A percentile compares a stretch with the other conserved stretches of the same genome.
phyloP scores from a whole-genome alignment of 768 basidiomycete genomes.

The Leccinum sublutescens region DNA sequence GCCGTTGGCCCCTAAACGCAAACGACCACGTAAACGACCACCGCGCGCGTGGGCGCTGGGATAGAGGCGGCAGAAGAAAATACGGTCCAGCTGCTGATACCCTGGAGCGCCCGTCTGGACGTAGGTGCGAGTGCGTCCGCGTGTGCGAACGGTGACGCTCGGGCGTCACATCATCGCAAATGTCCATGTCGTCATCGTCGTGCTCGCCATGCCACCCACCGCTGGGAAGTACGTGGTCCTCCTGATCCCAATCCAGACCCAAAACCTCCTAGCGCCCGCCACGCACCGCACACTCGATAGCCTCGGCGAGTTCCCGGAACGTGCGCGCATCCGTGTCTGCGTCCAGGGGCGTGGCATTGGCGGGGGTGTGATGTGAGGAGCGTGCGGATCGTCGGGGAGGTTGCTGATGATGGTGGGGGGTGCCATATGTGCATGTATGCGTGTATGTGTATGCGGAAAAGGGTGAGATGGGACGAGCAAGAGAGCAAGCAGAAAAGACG shows the following conservation, averaged over 20 bases:
- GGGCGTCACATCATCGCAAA: background rate
- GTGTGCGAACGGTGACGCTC: background rate
- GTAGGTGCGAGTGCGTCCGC: background rate
- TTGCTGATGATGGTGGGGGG: conserved; percentile 44
- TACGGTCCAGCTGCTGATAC: conserved; percentile 15
- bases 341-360: conserved; percentile 31
- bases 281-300: conserved; percentile 63
- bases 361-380: conserved; percentile 50
- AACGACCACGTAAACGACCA: conserved; percentile 51
- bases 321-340: conserved; percentile 46
- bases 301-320: conserved; percentile 61
- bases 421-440: no score
- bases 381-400: conserved; percentile 58
- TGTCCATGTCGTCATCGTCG: conserved; percentile 8
- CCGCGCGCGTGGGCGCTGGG: conserved; percentile 22
- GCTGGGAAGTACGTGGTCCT: conserved; percentile 28
- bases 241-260: conserved; percentile 63
- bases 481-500: conserved; percentile 17
- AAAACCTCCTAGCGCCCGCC: conserved; percentile 49
- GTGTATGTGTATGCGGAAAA: no score
- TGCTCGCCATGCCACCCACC: conserved; percentile 33
- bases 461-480: background rate
- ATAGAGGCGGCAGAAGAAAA: conserved; percentile 40
- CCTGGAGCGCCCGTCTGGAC: background rate
- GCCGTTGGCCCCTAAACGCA: conserved; percentile 50